Percentiles rank a stretch among this genome's conserved stretches.
phyloP scores from a whole-genome alignment of 75 land plant genomes.

The Gnetum montanum region DNA sequence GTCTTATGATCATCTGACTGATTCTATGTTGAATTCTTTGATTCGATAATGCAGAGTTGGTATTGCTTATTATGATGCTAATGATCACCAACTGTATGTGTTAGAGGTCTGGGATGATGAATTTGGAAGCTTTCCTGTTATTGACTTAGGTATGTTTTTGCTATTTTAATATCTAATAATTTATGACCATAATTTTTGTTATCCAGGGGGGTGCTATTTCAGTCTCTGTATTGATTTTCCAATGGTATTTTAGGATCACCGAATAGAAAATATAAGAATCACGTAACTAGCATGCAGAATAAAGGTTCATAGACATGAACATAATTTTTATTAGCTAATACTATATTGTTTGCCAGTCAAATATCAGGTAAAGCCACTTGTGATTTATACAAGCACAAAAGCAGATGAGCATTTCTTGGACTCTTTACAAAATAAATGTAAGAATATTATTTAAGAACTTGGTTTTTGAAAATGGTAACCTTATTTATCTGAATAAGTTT shows the following conservation, averaged over 20 bases:
- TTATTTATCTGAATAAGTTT: too few relatives aligned
- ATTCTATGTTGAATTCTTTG: neutral
- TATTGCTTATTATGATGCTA: constrained; percentile 73
- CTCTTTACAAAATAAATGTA: constrained; percentile 60
- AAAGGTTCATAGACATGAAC: too few relatives aligned
- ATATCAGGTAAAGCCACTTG: constrained; percentile 67
- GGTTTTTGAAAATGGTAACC: too few relatives aligned
- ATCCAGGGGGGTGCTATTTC: too few relatives aligned
- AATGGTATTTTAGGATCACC: too few relatives aligned
- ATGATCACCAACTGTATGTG: constrained; percentile 58
- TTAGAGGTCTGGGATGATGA: constrained; percentile 95
- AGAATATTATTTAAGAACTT: constrained; percentile 31
- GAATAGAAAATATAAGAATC: too few relatives aligned
- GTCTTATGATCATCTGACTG: neutral
- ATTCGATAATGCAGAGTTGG: constrained; percentile 58
- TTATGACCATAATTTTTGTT: too few relatives aligned
- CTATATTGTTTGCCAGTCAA: constrained; percentile 45
- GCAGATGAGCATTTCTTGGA: constrained; percentile 70
- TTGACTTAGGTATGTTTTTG: constrained; percentile 81
- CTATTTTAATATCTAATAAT: neutral
- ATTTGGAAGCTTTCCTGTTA: constrained; percentile 46
- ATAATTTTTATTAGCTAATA: too few relatives aligned
- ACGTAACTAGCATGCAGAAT: too few relatives aligned
- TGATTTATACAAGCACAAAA: constrained; percentile 89
- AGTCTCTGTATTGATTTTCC: too few relatives aligned